phyloP scores from a whole-genome alignment of 2,329 filamentous ascomycete species.

The Rhytidhysteron rufulum region DNA sequence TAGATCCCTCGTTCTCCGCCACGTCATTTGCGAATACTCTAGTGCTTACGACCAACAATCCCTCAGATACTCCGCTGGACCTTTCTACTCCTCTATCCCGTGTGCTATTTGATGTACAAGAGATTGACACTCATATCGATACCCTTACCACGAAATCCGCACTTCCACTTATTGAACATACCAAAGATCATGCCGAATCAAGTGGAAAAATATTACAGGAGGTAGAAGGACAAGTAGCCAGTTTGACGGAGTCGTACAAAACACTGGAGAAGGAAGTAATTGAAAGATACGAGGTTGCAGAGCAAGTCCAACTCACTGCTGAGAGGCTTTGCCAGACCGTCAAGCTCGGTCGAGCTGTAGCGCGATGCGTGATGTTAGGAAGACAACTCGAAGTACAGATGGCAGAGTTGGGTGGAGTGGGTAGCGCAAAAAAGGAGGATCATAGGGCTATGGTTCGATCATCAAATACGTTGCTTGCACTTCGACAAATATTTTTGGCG shows the following conservation, averaged over 20 bases:
- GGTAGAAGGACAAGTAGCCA: constrained; percentile 75
- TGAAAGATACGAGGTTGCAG: constrained; percentile 78
- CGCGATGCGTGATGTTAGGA: constrained; percentile 74
- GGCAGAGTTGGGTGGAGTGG: constrained; percentile 58
- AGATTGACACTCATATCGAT: constrained; percentile 95
- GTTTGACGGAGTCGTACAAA: constrained; percentile 78
- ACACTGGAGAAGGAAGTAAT: constrained; percentile 84
- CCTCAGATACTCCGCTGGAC: constrained; percentile 83
- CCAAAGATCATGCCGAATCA: constrained; percentile 67
- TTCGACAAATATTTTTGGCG: constrained; percentile 68
- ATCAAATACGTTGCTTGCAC: constrained; percentile 70
- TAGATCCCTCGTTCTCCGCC: constrained; percentile 77
- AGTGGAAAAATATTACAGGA: constrained; percentile 69
- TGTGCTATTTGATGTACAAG: constrained; percentile 93
- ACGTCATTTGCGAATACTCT: constrained; percentile 82
- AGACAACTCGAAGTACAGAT: constrained; percentile 86
- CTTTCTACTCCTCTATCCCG: constrained; percentile 90
- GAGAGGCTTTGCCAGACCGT: constrained; percentile 78
- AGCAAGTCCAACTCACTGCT: constrained; percentile 74
- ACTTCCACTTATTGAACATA: constrained; percentile 74
- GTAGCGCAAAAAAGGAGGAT: constrained; percentile 59
- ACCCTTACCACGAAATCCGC: constrained; percentile 80
- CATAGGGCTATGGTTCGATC: constrained; percentile 78
- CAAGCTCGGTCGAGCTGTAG: constrained; percentile 70
- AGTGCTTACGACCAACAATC: constrained; percentile 86